These are phyloP conservation scores for Capsicum baccatum DNA, from an alignment of 257 asterid species.

Conservation along the genomic window DNA sequence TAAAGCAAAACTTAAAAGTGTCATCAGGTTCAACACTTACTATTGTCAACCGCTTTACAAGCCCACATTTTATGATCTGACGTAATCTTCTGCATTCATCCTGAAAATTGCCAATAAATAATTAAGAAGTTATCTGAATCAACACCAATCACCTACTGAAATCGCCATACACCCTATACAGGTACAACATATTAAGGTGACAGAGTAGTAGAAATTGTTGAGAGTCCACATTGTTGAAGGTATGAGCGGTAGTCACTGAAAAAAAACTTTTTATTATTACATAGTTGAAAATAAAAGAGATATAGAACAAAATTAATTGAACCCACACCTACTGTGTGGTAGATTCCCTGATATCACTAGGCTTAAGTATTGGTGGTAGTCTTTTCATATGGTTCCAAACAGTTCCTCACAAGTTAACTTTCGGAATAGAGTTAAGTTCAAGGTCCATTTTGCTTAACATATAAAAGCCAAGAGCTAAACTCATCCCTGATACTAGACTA, in stretches of 20 bases:
- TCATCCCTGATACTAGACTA: constrained; percentile 12
- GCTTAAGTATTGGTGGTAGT: background rate
- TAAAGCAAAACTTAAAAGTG: constrained; percentile 11
- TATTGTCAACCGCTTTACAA: constrained; percentile 68
- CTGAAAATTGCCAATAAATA: constrained; percentile 44
- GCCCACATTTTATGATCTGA: constrained; percentile 83
- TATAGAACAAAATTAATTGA: background rate
- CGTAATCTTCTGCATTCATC: constrained; percentile 88
- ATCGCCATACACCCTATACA: constrained; percentile 5
- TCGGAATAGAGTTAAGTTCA: background rate
- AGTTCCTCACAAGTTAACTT: background rate
- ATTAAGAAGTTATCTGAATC: background rate
- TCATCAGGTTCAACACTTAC: constrained; percentile 54
- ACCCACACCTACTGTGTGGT: background rate
- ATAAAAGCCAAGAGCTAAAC: background rate
- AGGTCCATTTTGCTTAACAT: background rate
- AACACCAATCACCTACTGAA: constrained; percentile 24
- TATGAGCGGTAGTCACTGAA: constrained; percentile 2
- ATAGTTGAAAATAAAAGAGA: background rate
- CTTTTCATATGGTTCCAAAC: constrained; percentile 3
- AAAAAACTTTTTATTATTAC: background rate
- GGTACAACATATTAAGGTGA: constrained; percentile 5
- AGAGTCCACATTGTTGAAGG: background rate
- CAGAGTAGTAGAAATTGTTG: background rate
- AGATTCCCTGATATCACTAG: background rate